Conservation (phyloP, 2,329 filamentous ascomycete species). For the Penicillium hordei region DNA sequence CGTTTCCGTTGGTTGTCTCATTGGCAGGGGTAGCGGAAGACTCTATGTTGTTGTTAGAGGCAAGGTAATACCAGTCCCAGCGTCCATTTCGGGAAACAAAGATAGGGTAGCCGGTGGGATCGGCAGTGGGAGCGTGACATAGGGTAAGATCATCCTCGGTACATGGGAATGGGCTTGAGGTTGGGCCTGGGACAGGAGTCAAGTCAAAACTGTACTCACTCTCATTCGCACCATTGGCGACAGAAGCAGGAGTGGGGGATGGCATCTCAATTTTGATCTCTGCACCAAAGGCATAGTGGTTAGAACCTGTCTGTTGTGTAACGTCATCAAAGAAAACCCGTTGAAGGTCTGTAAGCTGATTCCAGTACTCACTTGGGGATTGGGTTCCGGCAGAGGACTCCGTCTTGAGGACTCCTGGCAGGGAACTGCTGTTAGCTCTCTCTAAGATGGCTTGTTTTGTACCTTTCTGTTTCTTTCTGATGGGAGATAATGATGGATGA, state of each 20-base stretch:
- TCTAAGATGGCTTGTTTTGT: not conserved
- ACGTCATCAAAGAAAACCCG: not conserved
- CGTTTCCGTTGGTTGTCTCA: not conserved
- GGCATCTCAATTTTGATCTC: not conserved
- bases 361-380: conserved; percentile 1
- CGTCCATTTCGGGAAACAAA: not conserved
- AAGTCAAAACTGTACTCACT: not conserved
- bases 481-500: not conserved
- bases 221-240: not conserved
- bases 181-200: not conserved
- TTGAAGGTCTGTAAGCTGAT: not conserved
- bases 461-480: not conserved
- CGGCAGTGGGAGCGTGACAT: not conserved
- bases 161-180: not conserved
- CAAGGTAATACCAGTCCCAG: conserved; percentile 1
- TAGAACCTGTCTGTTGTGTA: not conserved
- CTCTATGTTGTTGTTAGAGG: not conserved
- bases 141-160: not conserved
- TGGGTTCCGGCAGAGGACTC: not conserved
- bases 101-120: not conserved
- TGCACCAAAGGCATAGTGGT: not conserved
- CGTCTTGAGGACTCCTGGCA: not conserved
- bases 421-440: not conserved
- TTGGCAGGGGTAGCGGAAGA: not conserved
- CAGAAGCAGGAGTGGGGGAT: not conserved